Evolutionary conservation across 495 filamentous ascomycete species (phyloP), one percentile per base, ranked within the genome.

Genomic region (Neurospora sp.): DNA sequence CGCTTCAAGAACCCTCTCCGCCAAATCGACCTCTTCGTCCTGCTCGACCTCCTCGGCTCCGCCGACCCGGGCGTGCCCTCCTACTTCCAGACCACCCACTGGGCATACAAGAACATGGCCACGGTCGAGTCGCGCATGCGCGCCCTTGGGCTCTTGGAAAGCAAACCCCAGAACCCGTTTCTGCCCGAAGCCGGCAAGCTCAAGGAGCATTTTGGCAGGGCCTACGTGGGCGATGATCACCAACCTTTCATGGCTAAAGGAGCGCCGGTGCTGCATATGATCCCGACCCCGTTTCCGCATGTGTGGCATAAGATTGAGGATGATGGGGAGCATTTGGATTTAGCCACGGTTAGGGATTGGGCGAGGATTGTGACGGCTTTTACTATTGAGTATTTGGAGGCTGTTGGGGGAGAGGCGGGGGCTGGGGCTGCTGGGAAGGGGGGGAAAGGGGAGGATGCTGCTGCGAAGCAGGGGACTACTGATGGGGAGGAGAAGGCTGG

Each of bases 251-350:
- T 97, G 82, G 82, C 80, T 5, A 84, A 92, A 37, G 94, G 94
- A 8, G 94, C 95, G 1, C 89, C 93, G 27, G 83, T 97, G 12
- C 79, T 98, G 38, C 94, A 97, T 84, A 78, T 97, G 20, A 95
- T 98, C 20, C 93, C 94, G 16, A 85, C 82, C 27, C 88, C 89
- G 1, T 97, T 97, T 78, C 94, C 94, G 11, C 69, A 70, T 2
- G 92, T 94, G 3, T 97, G 94, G 94, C 94, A 98, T 81, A 88
- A 85, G 14, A 86, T 90, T 77, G 81, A 90, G 1, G 94, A 98
- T 78, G 90, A 97, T 79, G 94, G 88, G 2, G 89, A 90, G 76
- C 92, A 97, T 82, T 78, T 98, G 75, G 92, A 98, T 81, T 80
- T 90, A 72, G 82, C 87, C 6, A 94, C 92, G 0, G 88, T 94